phyloP scores from a whole-genome alignment of 495 filamentous ascomycete genomes.

The Hyaloscypha finlandica region DNA sequence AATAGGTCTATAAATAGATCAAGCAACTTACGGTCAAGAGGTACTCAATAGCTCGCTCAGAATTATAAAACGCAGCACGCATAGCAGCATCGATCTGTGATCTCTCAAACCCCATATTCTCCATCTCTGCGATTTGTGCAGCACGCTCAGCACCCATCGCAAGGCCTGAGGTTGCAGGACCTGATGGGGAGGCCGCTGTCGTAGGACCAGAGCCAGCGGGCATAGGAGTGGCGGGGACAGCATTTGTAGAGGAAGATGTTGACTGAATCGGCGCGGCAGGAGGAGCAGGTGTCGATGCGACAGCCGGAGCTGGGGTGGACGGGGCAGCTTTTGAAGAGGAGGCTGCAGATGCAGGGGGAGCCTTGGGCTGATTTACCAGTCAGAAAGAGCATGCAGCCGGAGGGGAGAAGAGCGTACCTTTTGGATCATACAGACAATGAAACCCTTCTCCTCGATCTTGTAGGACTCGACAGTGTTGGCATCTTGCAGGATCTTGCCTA shows the following conservation, averaged over 20 bases:
- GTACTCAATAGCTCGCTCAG: conserved; percentile 96
- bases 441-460: conserved; percentile 98
- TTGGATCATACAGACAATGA: conserved; percentile 93
- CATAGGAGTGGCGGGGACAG: conserved; percentile 66
- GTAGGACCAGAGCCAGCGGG: conserved; percentile 48
- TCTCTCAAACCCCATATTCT: conserved; percentile 91
- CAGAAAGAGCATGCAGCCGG: conserved; percentile 20
- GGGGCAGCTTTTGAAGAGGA: conserved; percentile 62
- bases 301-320: conserved; percentile 70
- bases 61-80: conserved; percentile 95
- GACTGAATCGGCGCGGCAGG: conserved; percentile 56
- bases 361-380: conserved; percentile 29
- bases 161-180: conserved; percentile 78
- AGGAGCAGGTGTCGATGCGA: conserved; percentile 56
- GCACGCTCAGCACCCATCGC: conserved; percentile 81
- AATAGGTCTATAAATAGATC: background rate
- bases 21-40: conserved; percentile 71
- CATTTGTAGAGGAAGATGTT: conserved; percentile 42
- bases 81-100: conserved; percentile 88
- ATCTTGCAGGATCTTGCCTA: conserved; percentile 98
- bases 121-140: conserved; percentile 91
- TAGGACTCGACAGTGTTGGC: conserved; percentile 92
- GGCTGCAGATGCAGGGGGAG: conserved; percentile 20
- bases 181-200: conserved; percentile 47
- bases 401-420: conserved; percentile 61